These are phyloP conservation scores for Alternaria infectoria DNA, from an alignment of 2,329 filamentous ascomycete genomes.

Conservation along the genomic window DNA sequence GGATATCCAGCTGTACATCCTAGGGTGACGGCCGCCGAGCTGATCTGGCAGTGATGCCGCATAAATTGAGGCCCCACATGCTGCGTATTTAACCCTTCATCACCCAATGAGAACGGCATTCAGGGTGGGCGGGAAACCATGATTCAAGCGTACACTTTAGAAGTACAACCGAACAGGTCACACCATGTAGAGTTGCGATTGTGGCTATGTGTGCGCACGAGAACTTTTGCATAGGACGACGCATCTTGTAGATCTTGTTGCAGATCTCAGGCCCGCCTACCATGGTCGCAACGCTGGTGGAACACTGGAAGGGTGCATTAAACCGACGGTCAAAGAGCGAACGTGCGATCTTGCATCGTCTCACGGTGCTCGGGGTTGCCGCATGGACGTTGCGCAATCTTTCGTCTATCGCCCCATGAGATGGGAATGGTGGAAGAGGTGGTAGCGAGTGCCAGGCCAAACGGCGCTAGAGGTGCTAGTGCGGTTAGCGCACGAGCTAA, in stretches of 20 bases:
- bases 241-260: neutral
- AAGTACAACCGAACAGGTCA: neutral
- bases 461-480: neutral
- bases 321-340: neutral
- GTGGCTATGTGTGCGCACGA: neutral
- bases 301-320: neutral
- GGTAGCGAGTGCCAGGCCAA: neutral
- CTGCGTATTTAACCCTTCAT: neutral
- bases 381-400: neutral
- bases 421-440: neutral
- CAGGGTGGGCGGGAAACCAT: neutral
- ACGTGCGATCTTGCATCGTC: neutral
- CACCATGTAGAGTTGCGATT: conserved; percentile 1
- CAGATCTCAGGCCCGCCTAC: neutral
- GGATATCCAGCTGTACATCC: neutral
- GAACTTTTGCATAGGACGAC: neutral
- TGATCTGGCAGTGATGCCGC: conserved; percentile 8
- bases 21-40: conserved; percentile 2
- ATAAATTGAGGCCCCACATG: conserved; percentile 20
- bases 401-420: neutral
- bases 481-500: neutral
- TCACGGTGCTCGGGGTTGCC: neutral
- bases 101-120: conserved; percentile 4
- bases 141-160: conserved; percentile 2
- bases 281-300: conserved; percentile 6